These are phyloP conservation scores for Eucalyptus victrix DNA, from an alignment of 345 rosid genomes.

Conservation along the genomic window DNA sequence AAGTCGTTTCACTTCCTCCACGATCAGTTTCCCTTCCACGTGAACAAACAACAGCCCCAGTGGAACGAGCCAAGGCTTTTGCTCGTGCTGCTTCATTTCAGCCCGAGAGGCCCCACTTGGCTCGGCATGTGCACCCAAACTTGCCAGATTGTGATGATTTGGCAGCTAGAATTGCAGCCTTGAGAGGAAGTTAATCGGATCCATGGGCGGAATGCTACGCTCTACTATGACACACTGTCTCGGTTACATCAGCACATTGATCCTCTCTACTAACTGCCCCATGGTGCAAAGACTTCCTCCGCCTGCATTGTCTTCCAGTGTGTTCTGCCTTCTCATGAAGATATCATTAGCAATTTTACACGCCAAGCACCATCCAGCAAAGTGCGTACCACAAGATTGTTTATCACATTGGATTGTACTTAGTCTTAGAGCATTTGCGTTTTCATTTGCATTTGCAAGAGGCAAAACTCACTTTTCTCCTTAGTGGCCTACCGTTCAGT, in stretches of 20 bases:
- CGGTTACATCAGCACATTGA: neutral
- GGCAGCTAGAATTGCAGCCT: constrained; percentile 84
- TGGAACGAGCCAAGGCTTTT: constrained; percentile 28
- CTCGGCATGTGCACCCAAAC: constrained; percentile 91
- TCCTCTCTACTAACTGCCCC: neutral
- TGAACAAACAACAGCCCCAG: constrained; percentile 29
- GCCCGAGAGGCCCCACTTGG: constrained; percentile 46
- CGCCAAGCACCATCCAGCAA: neutral
- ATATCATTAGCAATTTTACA: neutral
- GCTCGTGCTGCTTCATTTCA: constrained; percentile 72
- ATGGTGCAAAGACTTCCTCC: neutral
- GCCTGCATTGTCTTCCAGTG: neutral
- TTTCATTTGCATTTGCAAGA: neutral
- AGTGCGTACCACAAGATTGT: neutral
- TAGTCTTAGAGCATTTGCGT: neutral
- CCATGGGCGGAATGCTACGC: neutral
- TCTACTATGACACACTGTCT: neutral
- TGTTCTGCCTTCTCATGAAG: neutral
- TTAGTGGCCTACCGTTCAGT: neutral
- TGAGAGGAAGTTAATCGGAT: constrained; percentile 45
- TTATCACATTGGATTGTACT: neutral
- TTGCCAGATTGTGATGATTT: constrained; percentile 87
- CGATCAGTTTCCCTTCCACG: constrained; percentile 66
- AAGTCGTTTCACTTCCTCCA: constrained; percentile 20
- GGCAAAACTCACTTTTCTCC: neutral